phyloP scores from a whole-genome alignment of 371 early-diverging fungal species.

The Actinomortierella wolfii region DNA sequence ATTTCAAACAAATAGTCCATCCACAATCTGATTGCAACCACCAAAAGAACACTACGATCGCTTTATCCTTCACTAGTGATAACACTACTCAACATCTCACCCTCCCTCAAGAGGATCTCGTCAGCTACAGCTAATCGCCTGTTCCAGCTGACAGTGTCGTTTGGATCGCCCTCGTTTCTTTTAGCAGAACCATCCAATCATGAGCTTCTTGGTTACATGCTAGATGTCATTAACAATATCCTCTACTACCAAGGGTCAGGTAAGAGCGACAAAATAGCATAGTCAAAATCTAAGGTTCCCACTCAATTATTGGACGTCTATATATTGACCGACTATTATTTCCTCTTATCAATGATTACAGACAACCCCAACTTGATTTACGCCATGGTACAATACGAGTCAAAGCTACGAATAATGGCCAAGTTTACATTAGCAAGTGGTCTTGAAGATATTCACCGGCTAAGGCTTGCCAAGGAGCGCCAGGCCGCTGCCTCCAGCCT shows the following conservation, averaged over 20 bases:
- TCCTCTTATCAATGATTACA: constrained; percentile 1
- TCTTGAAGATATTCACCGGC: constrained; percentile 57
- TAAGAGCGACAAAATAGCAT: constrained; percentile 21
- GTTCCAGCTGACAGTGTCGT: constrained; percentile 72
- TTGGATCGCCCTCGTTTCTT: constrained; percentile 80
- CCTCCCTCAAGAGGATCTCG: constrained; percentile 76
- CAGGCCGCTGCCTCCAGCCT: constrained; percentile 1
- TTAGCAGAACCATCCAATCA: constrained; percentile 80
- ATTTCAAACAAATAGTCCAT: constrained; percentile 57
- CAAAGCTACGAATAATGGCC: constrained; percentile 65
- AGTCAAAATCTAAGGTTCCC: too few species aligned
- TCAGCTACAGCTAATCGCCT: constrained; percentile 75
- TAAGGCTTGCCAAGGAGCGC: constrained; percentile 52
- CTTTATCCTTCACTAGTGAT: constrained; percentile 80
- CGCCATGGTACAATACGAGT: constrained; percentile 72
- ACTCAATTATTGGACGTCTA: neutral
- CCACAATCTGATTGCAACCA: constrained; percentile 75
- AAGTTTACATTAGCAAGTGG: constrained; percentile 68
- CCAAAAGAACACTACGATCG: constrained; percentile 65
- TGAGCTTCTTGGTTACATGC: constrained; percentile 67
- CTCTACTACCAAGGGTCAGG: constrained; percentile 79
- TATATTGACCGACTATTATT: constrained; percentile 2
- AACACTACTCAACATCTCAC: constrained; percentile 81
- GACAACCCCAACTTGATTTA: constrained; percentile 83
- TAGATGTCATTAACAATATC: constrained; percentile 81